Conservation (phyloP, 805 yeast genomes). For the Metschnikowia drakensbergensis region DNA sequence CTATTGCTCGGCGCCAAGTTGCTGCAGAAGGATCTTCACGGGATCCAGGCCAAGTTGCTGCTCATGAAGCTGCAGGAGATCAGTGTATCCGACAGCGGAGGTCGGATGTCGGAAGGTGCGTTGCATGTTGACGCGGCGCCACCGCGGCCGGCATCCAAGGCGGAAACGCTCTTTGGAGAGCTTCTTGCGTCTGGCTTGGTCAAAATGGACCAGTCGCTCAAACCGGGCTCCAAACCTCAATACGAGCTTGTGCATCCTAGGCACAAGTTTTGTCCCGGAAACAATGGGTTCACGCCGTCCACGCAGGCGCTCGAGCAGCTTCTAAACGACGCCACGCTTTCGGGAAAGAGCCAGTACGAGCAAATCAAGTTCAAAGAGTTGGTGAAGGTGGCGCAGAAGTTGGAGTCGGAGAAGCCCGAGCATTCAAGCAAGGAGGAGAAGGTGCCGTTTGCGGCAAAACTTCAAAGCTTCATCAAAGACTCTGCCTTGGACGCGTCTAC, state of each 20-base stretch:
- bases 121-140: slow-evolving; percentile 8
- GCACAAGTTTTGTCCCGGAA: slow-evolving; percentile 23
- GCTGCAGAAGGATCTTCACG: slow-evolving; percentile 32
- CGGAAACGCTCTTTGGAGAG: slow-evolving; percentile 31
- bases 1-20: slow-evolving; percentile 38
- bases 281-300: slow-evolving; percentile 8
- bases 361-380: slow-evolving; percentile 32
- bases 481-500: slow-evolving; percentile 31
- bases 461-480: slow-evolving; percentile 37
- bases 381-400: slow-evolving; percentile 22
- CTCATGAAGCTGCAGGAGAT: slow-evolving; percentile 26
- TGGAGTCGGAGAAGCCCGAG: slow-evolving; percentile 1
- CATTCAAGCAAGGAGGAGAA: not conserved
- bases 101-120: slow-evolving; percentile 3
- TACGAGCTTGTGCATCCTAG: slow-evolving; percentile 32
- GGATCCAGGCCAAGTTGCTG: slow-evolving; percentile 36
- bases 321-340: slow-evolving; percentile 12
- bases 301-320: slow-evolving; percentile 15
- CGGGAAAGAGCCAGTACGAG: slow-evolving; percentile 27
- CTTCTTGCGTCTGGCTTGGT: slow-evolving; percentile 38
- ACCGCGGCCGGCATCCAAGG: slow-evolving; percentile 14
- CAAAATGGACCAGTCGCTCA: slow-evolving; percentile 37
- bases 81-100: not conserved
- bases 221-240: slow-evolving; percentile 35
- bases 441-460: slow-evolving; percentile 3